Evolutionary conservation across 106 monocot species (phyloP).

Genomic region (Cymbidium sinense): DNA sequence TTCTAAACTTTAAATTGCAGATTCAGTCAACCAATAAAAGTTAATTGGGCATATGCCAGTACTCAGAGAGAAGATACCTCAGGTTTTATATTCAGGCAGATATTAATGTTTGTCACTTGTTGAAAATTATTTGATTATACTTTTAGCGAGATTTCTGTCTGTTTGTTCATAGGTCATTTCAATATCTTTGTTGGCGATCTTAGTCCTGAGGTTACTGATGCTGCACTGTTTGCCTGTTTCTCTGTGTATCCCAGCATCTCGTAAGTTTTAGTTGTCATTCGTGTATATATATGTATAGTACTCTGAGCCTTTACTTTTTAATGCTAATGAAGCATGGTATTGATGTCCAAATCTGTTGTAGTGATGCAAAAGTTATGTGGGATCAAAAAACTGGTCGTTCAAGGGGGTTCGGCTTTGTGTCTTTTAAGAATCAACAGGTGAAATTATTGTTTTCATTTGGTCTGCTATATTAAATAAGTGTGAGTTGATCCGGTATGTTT

Average conservation of each 20-base stretch:
- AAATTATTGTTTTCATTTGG: background rate
- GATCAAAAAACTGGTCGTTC: constrained; percentile 94
- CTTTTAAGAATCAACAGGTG: constrained; percentile 89
- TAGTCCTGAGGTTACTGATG: constrained; percentile 81
- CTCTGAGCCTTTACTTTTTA: too few relatives aligned
- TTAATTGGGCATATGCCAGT: constrained; percentile 93
- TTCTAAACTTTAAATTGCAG: constrained; percentile 11
- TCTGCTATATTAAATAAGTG: background rate
- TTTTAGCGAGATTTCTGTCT: background rate
- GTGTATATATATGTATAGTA: background rate
- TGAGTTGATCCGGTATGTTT: background rate
- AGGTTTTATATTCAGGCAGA: constrained; percentile 16
- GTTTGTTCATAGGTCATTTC: constrained; percentile 32
- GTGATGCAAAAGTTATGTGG: constrained; percentile 98
- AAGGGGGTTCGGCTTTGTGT: constrained; percentile 96
- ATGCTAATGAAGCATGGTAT: background rate
- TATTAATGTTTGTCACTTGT: background rate
- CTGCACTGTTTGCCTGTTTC: constrained; percentile 64
- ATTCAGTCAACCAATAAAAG: constrained; percentile 82
- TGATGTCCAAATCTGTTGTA: constrained; percentile 16
- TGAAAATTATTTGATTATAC: background rate
- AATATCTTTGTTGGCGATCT: constrained; percentile 93
- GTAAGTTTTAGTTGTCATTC: constrained; percentile 27
- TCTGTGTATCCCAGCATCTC: constrained; percentile 73
- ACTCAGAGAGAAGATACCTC: constrained; percentile 81